Base-by-base conservation (phyloP, 2,329 filamentous ascomycete genomes). In the Pseudogymnoascus sp. region DNA sequence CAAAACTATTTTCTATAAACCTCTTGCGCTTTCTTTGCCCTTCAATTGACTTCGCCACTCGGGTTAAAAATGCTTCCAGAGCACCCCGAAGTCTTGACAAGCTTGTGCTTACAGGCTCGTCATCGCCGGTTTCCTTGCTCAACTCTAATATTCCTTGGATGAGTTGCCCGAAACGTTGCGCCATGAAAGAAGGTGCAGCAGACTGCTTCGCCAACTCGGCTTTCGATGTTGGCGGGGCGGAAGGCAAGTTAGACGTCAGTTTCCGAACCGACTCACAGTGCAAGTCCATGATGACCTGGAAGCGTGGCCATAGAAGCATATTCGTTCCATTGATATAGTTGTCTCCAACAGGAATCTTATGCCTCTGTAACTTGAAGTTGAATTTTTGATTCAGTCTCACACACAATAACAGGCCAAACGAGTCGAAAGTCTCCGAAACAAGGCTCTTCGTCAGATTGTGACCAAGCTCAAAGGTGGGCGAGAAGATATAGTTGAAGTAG, bases 1-100 rank as follows among this genome's bases (percentile, higher is more conserved):
- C 96, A 76, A 96, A 97, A 75, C 99, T 99, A 74, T 97, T 99
- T 73, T 90, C 95, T 71, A 99, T 76, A 73, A 97, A 97, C 50
- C 95, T 82, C 69, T 93, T 89, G 68, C 88, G 82, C 77, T 96
- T 96, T 72, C 91, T 85, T 67, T 84, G 82, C 71, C 96, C 93
- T 19, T 84, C 86, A 66, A 93, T 90, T 0, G 80, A 80, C 69
- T 91, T 88, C 72, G 90, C 89, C 65, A 93, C 80, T 72, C 89
- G 91, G 5, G 84, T 84, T 65, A 99, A 76, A 68, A 97, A 95
- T 0, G 84, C 83, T 75, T 97, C 92, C 44, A 93, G 88, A 73
- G 97, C 95, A 64, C 82, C 83, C 31, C 91, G 81, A 70, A 99
- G 76, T 26, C 95, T 84, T 11, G 83, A 82, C 57, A 99, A 76